A percentile compares a stretch with the other conserved stretches of the same genome.
Evolutionary conservation across 2,329 filamentous ascomycete genomes (phyloP).

Genomic region (Kalmusia sp.): DNA sequence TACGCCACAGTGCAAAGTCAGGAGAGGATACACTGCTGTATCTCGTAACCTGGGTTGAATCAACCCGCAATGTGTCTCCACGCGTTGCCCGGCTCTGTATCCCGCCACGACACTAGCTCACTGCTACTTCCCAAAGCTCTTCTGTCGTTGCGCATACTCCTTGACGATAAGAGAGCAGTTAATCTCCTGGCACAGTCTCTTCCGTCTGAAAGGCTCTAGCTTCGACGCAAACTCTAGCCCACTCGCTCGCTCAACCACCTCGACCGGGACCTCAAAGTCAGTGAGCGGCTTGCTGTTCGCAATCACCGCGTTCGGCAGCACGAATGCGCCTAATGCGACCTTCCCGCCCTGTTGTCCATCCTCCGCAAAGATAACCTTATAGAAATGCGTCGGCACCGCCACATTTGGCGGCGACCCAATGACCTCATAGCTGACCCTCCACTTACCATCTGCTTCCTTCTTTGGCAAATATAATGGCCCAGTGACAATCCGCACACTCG

Average conservation of each 20-base stretch:
- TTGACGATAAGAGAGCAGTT: constrained; percentile 82
- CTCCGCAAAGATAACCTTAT: constrained; percentile 98
- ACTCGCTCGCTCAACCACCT: constrained; percentile 89
- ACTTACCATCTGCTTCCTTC: constrained; percentile 88
- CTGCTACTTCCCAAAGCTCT: constrained; percentile 48
- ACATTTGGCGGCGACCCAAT: constrained; percentile 93
- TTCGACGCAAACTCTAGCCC: constrained; percentile 89
- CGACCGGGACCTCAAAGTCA: constrained; percentile 94
- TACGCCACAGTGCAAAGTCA: too few relatives aligned
- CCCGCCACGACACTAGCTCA: constrained; percentile 6
- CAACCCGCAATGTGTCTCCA: too few relatives aligned
- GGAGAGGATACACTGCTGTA: too few relatives aligned
- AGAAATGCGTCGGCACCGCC: constrained; percentile 97
- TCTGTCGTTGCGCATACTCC: constrained; percentile 73
- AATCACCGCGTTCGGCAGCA: constrained; percentile 90
- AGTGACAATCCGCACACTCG: constrained; percentile 88
- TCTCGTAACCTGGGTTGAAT: too few relatives aligned
- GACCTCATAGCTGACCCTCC: constrained; percentile 94
- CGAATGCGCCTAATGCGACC: constrained; percentile 91
- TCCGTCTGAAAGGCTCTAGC: constrained; percentile 75
- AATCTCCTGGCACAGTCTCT: constrained; percentile 85
- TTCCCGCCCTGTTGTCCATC: constrained; percentile 69
- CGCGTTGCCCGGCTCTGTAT: too few relatives aligned
- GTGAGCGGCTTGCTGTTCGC: constrained; percentile 83
- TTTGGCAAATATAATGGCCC: constrained; percentile 92